These are phyloP conservation scores for Coemansia sp. DNA, from an alignment of 192 early-diverging fungal species.

Conservation along the genomic window DNA sequence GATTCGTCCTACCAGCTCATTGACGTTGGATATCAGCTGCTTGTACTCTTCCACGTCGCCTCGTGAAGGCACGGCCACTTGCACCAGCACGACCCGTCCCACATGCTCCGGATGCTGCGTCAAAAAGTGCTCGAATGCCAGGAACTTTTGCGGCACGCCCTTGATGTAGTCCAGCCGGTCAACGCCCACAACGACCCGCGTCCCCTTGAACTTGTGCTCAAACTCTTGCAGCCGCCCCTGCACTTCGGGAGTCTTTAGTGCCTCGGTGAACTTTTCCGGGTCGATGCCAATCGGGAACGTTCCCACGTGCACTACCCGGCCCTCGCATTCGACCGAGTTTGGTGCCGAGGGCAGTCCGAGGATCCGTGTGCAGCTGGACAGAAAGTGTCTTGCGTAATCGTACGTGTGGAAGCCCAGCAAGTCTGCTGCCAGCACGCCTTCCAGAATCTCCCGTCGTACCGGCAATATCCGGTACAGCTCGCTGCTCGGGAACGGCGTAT, in stretches of 20 bases:
- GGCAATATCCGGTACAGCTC: slow-evolving; percentile 98
- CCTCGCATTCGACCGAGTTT: slow-evolving; percentile 90
- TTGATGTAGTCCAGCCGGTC: slow-evolving; percentile 99
- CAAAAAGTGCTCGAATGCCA: slow-evolving; percentile 92
- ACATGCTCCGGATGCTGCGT: slow-evolving; percentile 85
- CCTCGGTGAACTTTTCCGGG: slow-evolving; percentile 88
- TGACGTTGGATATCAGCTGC: slow-evolving; percentile 87
- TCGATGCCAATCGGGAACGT: slow-evolving; percentile 99
- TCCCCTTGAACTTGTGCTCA: slow-evolving; percentile 80
- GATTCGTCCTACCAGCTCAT: slow-evolving; percentile 96
- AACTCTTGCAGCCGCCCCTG: slow-evolving; percentile 72
- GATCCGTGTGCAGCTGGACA: slow-evolving; percentile 95
- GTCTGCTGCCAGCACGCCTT: slow-evolving; percentile 89
- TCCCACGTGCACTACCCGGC: slow-evolving; percentile 90
- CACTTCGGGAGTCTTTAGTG: slow-evolving; percentile 68
- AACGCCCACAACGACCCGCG: slow-evolving; percentile 92
- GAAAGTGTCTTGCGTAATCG: slow-evolving; percentile 98
- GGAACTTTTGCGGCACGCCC: slow-evolving; percentile 98
- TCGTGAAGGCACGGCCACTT: slow-evolving; percentile 97
- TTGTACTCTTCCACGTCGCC: slow-evolving; percentile 99
- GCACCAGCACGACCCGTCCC: slow-evolving; percentile 91
- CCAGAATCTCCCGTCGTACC: slow-evolving; percentile 88
- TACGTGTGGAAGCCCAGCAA: slow-evolving; percentile 99
- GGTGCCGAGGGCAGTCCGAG: slow-evolving; percentile 91
- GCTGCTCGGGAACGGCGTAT: slow-evolving; percentile 95